Percentiles rank a stretch among this genome's conserved stretches.
These are phyloP conservation scores for Trametes cingulata DNA, from an alignment of 768 basidiomycete genomes.

Conservation along the genomic window DNA sequence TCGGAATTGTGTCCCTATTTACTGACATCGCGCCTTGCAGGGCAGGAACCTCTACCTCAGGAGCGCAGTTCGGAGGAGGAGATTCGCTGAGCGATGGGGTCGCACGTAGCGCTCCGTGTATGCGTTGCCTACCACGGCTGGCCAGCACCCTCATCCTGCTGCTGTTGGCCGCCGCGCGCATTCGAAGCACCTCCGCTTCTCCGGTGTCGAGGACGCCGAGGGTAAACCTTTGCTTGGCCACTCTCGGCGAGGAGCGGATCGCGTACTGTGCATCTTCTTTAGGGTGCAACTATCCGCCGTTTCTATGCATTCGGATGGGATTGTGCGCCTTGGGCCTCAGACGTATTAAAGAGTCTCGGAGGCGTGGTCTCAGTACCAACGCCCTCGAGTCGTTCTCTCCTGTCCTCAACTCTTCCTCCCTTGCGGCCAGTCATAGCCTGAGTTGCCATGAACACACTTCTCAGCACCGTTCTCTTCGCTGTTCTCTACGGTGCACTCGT, in stretches of 20 bases:
- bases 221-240: neutral
- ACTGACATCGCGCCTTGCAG: neutral
- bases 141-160: neutral
- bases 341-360: neutral
- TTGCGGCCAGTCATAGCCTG: neutral
- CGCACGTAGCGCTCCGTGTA: conserved; percentile 4
- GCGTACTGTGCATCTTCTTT: neutral
- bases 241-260: neutral
- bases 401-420: neutral
- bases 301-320: too few relatives aligned
- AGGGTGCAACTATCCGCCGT: too few relatives aligned
- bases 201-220: neutral
- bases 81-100: neutral
- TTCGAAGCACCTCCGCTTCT: too few relatives aligned
- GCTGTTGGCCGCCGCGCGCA: neutral
- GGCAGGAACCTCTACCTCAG: neutral
- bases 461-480: conserved; percentile 16
- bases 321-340: too few relatives aligned
- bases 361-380: neutral
- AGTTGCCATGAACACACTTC: conserved; percentile 10
- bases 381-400: conserved; percentile 2
- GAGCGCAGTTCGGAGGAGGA: neutral
- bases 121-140: neutral
- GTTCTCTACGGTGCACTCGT: conserved; percentile 12
- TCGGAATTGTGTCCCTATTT: conserved; percentile 3